phyloP scores from a whole-genome alignment of 148 eudicot species.

The Tetragonia tetragonoides region DNA sequence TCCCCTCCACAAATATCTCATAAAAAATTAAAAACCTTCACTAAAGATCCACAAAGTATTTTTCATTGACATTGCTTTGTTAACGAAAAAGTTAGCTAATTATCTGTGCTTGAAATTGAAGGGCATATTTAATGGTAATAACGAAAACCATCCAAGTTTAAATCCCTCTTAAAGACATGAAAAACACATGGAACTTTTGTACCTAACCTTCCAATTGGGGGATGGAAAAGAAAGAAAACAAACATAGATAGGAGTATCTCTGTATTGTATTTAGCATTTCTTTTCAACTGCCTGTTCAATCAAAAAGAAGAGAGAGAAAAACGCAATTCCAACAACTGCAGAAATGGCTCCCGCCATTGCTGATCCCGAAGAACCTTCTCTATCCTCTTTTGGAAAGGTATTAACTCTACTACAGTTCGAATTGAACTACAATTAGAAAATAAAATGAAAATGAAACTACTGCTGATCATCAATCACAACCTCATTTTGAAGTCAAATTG shows the following conservation, averaged over 20 bases:
- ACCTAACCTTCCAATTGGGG: no score
- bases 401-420: neutral
- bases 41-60: no score
- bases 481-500: neutral
- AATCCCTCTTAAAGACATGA: no score
- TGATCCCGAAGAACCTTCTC: slow-evolving; percentile 32
- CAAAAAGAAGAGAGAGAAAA: neutral
- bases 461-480: neutral
- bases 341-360: slow-evolving; percentile 38
- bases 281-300: neutral
- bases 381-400: slow-evolving; percentile 38
- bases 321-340: neutral
- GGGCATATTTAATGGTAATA: no score
- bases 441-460: neutral
- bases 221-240: neutral
- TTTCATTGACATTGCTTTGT: no score
- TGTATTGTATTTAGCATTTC: neutral
- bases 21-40: no score
- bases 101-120: no score
- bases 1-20: no score
- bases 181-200: no score
- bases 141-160: no score
- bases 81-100: no score
- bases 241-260: neutral
- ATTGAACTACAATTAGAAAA: no score